Base-by-base conservation (phyloP, 257 asterid genomes). In the Galeopsis tetrahit region DNA sequence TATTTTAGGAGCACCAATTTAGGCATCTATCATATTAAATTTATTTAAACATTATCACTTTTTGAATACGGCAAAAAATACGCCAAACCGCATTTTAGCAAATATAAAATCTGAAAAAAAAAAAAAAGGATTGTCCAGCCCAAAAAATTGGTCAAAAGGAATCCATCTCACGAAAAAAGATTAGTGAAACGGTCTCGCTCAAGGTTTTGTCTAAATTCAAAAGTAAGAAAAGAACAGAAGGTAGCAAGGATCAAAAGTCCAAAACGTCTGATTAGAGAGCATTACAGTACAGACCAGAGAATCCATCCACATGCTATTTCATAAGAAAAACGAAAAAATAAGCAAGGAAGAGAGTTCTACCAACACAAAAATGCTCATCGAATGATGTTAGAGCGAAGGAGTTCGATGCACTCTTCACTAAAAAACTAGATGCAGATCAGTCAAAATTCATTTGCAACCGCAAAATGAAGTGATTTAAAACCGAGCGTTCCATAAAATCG, bases 381-480 rank as follows among this genome's bases (percentile, higher is more conserved):
- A 35, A 55, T 3, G 71, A 60, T 33, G 72, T 53, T 2, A 60
- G 40, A 17, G 33, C 43, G 13, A 28, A 34, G 31, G 14, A 28
- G 57, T 38, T 59, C 38, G 4, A 17, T 38, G 43, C 64, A 35
- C 10, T 13, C 9, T 77, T 71, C 46, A 39, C 35, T 48, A 58
- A 10, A 58, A 43, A 46, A 52, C 10, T 13, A 5, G 7, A 11
- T n/a, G 13, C 14, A 7, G 63, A 39, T 38, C 60, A 32, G 46
- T 68, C 60, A 53, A 61, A 75, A 66, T 35, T 28, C 53, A 9
- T 35, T 52, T 66, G 75, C 58, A 69, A 63, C 33, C 53, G 36
- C 8, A 46, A 46, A 58, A 55, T 39, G 58, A 72, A 33, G 42
- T 53, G 65, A 38, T 52, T 46, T 13, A 35, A 74, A 57, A 53